Evolutionary conservation across 176 grass and related monocot species (phyloP).

Genomic region (Poa pratensis): DNA sequence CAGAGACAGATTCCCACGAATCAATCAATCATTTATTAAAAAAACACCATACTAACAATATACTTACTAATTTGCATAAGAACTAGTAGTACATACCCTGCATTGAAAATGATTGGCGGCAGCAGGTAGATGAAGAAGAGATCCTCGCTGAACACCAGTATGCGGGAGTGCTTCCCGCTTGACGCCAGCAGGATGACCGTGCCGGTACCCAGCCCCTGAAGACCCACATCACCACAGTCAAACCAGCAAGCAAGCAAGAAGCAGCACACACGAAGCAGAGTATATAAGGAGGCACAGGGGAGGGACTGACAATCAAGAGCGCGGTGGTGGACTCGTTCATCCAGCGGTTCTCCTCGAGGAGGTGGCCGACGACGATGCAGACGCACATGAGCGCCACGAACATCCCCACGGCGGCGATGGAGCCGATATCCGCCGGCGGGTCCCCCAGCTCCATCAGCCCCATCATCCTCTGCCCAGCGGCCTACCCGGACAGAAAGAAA

Average conservation of each 20-base stretch:
- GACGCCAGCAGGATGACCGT: conserved; percentile 63
- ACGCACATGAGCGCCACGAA: conserved; percentile 77
- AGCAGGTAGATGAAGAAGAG: conserved; percentile 90
- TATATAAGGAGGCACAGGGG: background rate
- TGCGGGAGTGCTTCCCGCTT: conserved; percentile 57
- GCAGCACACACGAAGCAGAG: background rate
- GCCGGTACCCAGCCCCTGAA: conserved; percentile 73
- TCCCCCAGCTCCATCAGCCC: conserved; percentile 6
- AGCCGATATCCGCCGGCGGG: conserved; percentile 64
- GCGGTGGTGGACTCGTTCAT: conserved; percentile 90
- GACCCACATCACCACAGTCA: background rate
- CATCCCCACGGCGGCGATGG: conserved; percentile 63
- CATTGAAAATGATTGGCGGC: conserved; percentile 86
- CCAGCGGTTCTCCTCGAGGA: conserved; percentile 84
- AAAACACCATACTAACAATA: background rate
- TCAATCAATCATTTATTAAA: background rate
- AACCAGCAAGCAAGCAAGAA: background rate
- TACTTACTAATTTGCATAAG: background rate
- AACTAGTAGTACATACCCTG: conserved; percentile 50
- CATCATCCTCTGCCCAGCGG: background rate
- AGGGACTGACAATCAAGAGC: conserved; percentile 67
- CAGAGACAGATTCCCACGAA: background rate
- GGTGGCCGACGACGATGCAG: conserved; percentile 79
- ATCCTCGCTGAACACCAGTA: conserved; percentile 79
- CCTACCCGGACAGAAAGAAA: background rate